Evolutionary conservation across 768 basidiomycete genomes (phyloP), one percentile per base, ranked within the genome.

Genomic region (Cubamyces lactineus): DNA sequence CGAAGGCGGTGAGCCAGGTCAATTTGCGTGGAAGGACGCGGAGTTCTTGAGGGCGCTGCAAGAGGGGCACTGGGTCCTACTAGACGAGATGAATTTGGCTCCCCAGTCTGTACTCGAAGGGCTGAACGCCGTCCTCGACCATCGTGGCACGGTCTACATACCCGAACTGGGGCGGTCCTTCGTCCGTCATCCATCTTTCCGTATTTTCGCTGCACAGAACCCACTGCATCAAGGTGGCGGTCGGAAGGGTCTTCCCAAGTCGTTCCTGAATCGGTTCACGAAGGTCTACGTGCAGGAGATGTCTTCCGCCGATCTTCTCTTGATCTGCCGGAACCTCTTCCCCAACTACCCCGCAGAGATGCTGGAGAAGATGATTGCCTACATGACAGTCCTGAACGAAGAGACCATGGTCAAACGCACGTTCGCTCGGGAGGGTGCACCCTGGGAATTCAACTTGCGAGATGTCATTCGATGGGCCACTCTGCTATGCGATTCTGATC

Each of bases 61-160:
- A 71, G 83, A 91, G n/a, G 97, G 97, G 0, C 87, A 93, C 62
- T 99, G 97, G 97, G 96, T 98, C 5, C 84, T 99, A 6, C 83
- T 99, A 11, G 97, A 99, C 71, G 97, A 99, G 73, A 98, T 99
- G 97, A 99, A 99, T 71, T 82, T 99, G 41, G 96, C 96, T 0
- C 93, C 96, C 30, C 96, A 99, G 70, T 89, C 97, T 0, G 89
- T 99, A 5, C 84, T 99, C 1, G 97, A 99, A 76, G 97, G 97
- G 28, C 84, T 99, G 42, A 99, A 99, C 70, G 94, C 97, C 1
- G 86, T 96, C 11, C 77, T 99, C 30, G 97, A 99, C 74, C 96
- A 98, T 74, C 87, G 97, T 53, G 96, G 97, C 28, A 86, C 89
- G 1, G 94, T 97, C 24, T 98, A 88, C 74, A 89, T 99, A 43